phyloP scores from a whole-genome alignment of 1,284 basidiomycete species.

The Ceratobasidium sp. region DNA sequence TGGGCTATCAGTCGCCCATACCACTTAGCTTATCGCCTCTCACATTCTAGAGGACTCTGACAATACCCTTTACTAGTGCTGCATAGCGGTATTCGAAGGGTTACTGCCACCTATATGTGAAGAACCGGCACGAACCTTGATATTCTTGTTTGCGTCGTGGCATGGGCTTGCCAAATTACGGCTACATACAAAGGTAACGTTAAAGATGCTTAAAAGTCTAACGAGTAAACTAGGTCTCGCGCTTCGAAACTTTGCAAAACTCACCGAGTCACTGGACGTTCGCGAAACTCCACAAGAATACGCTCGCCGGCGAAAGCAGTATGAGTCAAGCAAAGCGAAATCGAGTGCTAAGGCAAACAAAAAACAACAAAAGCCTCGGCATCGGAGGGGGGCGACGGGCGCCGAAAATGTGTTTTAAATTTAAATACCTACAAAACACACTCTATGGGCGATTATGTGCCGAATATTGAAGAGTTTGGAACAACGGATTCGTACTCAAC shows the following conservation, averaged over 20 bases:
- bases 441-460: background rate
- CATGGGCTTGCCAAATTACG: background rate
- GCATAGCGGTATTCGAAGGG: conserved; percentile 55
- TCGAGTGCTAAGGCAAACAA: background rate
- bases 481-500: conserved; percentile 24
- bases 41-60: too few species aligned
- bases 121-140: background rate
- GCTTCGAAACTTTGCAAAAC: conserved; percentile 53
- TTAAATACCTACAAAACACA: conserved; percentile 10
- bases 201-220: conserved; percentile 47
- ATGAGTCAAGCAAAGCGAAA: background rate
- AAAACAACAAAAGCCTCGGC: too few species aligned
- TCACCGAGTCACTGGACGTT: conserved; percentile 43
- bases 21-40: too few species aligned
- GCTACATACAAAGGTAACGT: conserved; percentile 50
- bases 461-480: background rate
- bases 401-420: too few species aligned
- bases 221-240: conserved; percentile 52
- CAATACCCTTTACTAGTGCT: conserved; percentile 50
- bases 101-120: conserved; percentile 49
- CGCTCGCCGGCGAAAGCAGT: conserved; percentile 12
- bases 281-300: conserved; percentile 54
- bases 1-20: too few species aligned
- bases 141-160: background rate
- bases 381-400: background rate